Percentiles rank a stretch among this genome's conserved stretches.
Evolutionary conservation across 2,329 filamentous ascomycete genomes (phyloP).

Genomic region (Aureobasidium sp.): DNA sequence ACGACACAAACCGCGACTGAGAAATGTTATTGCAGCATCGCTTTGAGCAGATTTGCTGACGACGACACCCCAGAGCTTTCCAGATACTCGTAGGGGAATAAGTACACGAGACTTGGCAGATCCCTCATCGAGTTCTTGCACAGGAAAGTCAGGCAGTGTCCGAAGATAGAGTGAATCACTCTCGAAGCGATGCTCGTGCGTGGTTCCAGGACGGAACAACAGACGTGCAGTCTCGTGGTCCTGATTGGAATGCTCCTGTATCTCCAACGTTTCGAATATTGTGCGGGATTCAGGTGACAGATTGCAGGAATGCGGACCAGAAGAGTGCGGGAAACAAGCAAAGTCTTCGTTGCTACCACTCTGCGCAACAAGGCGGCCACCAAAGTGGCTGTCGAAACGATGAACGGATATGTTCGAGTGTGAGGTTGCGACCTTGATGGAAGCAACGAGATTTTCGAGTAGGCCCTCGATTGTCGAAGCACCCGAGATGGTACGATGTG

Average conservation of each 20-base stretch:
- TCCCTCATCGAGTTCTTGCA: not conserved
- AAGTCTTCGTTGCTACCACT: not conserved
- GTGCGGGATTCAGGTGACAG: not conserved
- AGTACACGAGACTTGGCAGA: not conserved
- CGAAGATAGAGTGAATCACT: not conserved
- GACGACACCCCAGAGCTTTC: not conserved
- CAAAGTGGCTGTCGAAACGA: not conserved
- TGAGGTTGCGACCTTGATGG: not conserved
- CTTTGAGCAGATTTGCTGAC: not conserved
- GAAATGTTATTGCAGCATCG: not conserved
- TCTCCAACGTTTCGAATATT: not conserved
- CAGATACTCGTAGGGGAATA: not conserved
- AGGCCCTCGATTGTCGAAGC: not conserved
- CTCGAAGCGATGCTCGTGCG: not conserved
- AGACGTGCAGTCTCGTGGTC: not conserved
- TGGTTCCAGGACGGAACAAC: not conserved
- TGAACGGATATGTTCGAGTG: not conserved
- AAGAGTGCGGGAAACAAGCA: not conserved
- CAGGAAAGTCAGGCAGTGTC: not conserved
- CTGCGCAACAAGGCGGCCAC: not conserved
- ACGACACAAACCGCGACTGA: not conserved
- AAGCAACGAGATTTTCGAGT: not conserved
- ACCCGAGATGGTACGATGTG: not conserved
- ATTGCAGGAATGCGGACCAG: not conserved
- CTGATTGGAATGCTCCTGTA: not conserved